Percentiles rank a stretch among this genome's conserved stretches.
These are phyloP conservation scores for Venturiaceae sp. DNA, from an alignment of 2,329 filamentous ascomycete species.

Conservation along the genomic window DNA sequence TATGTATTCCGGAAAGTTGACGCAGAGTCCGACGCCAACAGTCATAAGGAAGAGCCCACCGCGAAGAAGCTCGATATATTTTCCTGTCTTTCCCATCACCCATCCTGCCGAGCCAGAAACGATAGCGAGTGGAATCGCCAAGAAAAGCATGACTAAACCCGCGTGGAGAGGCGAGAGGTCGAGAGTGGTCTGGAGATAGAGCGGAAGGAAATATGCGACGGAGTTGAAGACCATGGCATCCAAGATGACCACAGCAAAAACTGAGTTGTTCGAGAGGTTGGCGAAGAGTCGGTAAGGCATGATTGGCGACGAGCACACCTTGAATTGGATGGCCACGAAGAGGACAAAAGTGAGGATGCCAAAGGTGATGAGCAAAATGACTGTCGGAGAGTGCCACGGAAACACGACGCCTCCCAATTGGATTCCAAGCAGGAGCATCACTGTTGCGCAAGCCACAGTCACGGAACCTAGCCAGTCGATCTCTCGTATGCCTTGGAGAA, in stretches of 20 bases:
- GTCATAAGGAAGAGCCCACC: conserved; percentile 49
- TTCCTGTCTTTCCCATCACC: conserved; percentile 53
- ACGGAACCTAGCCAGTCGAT: conserved; percentile 46
- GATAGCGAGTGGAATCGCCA: conserved; percentile 14
- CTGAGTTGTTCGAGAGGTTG: conserved; percentile 45
- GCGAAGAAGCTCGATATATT: conserved; percentile 53
- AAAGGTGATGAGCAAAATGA: conserved; percentile 45
- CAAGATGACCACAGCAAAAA: conserved; percentile 39
- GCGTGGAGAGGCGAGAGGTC: conserved; percentile 11
- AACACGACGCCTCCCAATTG: conserved; percentile 44
- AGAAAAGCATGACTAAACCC: conserved; percentile 12
- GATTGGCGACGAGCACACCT: conserved; percentile 55
- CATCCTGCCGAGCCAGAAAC: conserved; percentile 33
- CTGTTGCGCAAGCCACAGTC: conserved; percentile 39
- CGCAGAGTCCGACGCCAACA: conserved; percentile 55
- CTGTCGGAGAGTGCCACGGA: conserved; percentile 44
- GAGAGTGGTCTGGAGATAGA: conserved; percentile 16
- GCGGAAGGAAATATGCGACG: conserved; percentile 60
- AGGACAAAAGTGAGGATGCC: conserved; percentile 36
- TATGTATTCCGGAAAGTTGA: conserved; percentile 39
- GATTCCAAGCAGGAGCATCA: conserved; percentile 43
- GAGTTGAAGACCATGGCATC: conserved; percentile 53
- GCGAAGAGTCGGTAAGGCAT: conserved; percentile 56
- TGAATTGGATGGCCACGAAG: conserved; percentile 54
- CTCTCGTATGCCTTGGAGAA: conserved; percentile 37